phyloP scores from a whole-genome alignment of 2,329 filamentous ascomycete species.

The Phaeosphaeria sp. region DNA sequence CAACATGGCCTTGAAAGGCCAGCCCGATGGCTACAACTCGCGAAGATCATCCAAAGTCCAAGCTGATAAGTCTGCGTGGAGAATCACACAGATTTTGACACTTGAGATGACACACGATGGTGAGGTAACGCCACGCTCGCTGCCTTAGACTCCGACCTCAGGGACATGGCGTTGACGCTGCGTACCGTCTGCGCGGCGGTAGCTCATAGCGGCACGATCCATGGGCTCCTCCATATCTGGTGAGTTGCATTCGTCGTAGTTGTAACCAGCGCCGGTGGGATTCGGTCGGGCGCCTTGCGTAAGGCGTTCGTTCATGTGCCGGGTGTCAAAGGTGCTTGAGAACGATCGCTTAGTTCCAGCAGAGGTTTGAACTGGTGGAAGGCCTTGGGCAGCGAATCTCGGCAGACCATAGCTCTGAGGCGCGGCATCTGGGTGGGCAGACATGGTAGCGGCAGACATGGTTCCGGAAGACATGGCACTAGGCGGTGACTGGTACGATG shows the following conservation, averaged over 20 bases:
- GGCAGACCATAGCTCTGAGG: slow-evolving; percentile 34
- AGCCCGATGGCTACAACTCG: neutral
- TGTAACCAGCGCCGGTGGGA: slow-evolving; percentile 35
- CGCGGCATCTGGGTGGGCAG: slow-evolving; percentile 39
- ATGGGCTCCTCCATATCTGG: slow-evolving; percentile 51
- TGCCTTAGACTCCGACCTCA: slow-evolving; percentile 35
- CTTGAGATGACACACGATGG: too few relatives aligned
- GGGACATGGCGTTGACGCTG: slow-evolving; percentile 47
- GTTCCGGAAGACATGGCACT: slow-evolving; percentile 36
- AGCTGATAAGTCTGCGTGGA: too few relatives aligned
- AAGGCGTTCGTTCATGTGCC: slow-evolving; percentile 52
- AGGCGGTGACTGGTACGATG: slow-evolving; percentile 49
- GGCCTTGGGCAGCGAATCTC: slow-evolving; percentile 33
- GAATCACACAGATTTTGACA: too few relatives aligned
- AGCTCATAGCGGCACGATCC: slow-evolving; percentile 52
- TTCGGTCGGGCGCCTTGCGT: slow-evolving; percentile 54
- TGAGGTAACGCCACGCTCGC: too few relatives aligned
- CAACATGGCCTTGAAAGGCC: neutral
- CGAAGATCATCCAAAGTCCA: neutral
- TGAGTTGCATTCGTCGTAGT: slow-evolving; percentile 41
- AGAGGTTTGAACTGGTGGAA: slow-evolving; percentile 29
- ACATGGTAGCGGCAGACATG: slow-evolving; percentile 44
- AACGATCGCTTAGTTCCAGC: slow-evolving; percentile 55
- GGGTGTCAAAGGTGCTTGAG: slow-evolving; percentile 53
- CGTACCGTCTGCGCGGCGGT: slow-evolving; percentile 56